These are phyloP conservation scores for Chlamydomonas schloesseri DNA, from an alignment of 139 green algal genomes.

Conservation along the genomic window DNA sequence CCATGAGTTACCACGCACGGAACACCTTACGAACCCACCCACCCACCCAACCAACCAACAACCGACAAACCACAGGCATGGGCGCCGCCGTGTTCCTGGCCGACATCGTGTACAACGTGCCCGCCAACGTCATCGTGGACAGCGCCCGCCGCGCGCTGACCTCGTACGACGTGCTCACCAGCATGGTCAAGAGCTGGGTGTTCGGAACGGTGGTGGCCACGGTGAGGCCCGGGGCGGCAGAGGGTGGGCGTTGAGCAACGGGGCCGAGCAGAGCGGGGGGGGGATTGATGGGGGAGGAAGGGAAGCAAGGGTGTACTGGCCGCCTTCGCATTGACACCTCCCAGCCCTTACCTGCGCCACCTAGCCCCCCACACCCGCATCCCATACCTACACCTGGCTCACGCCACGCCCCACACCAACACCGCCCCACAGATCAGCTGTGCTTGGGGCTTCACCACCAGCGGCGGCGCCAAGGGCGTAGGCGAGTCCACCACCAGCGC, in stretches of 20 bases:
- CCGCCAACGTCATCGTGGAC: slow-evolving; percentile 97
- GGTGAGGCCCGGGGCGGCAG: slow-evolving; percentile 55
- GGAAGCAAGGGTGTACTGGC: no score
- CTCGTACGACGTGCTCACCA: slow-evolving; percentile 91
- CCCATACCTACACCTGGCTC: no score
- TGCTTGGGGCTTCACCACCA: slow-evolving; percentile 98
- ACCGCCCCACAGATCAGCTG: slow-evolving; percentile 90
- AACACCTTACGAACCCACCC: background rate
- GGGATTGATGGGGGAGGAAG: no score
- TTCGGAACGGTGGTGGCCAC: slow-evolving; percentile 92
- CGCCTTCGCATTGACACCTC: no score
- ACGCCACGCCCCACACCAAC: background rate
- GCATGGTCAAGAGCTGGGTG: slow-evolving; percentile 93
- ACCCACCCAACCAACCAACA: background rate
- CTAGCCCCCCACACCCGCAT: no score
- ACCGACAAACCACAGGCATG: no score
- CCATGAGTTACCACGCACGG: no score
- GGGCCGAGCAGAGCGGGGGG: no score
- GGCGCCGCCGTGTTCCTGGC: slow-evolving; percentile 91
- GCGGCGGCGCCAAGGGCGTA: slow-evolving; percentile 98
- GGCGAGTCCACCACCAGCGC: slow-evolving; percentile 96
- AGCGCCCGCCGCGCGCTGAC: slow-evolving; percentile 84
- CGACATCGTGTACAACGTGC: slow-evolving; percentile 93
- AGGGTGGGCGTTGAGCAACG: background rate
- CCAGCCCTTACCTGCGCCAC: no score